Conservation (phyloP, 2,329 filamentous ascomycete species). For the Ilyonectria robusta region DNA sequence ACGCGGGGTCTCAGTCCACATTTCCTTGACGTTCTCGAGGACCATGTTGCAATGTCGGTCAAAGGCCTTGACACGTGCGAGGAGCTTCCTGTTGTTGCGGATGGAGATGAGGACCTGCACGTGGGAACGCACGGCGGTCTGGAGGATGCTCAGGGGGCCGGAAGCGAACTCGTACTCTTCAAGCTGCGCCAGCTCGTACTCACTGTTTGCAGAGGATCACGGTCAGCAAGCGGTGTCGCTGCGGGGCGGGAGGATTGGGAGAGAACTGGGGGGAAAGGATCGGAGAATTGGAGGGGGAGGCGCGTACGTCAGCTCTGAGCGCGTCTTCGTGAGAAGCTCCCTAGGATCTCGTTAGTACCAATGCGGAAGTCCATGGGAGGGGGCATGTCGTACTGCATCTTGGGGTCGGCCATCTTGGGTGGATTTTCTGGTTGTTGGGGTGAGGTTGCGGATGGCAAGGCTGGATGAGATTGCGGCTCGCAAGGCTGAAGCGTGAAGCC, state of each 20-base stretch:
- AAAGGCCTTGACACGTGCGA: slow-evolving; percentile 98
- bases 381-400: slow-evolving; percentile 74
- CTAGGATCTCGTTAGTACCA: slow-evolving; percentile 62
- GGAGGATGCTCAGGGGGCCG: slow-evolving; percentile 85
- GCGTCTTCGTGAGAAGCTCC: slow-evolving; percentile 90
- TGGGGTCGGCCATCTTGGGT: slow-evolving; percentile 73
- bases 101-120: slow-evolving; percentile 97
- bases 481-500: slow-evolving; percentile 54
- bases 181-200: slow-evolving; percentile 89
- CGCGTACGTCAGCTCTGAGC: slow-evolving; percentile 89
- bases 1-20: slow-evolving; percentile 97
- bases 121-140: slow-evolving; percentile 95
- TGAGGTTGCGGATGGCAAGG: slow-evolving; percentile 50
- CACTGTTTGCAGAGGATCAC: slow-evolving; percentile 64
- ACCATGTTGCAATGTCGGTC: slow-evolving; percentile 99
- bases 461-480: slow-evolving; percentile 46
- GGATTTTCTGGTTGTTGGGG: slow-evolving; percentile 35
- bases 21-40: slow-evolving; percentile 92
- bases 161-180: slow-evolving; percentile 70
- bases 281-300: slow-evolving; percentile 7
- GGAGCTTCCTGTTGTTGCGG: slow-evolving; percentile 97
- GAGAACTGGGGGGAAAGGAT: background rate
- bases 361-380: background rate
- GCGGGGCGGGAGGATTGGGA: slow-evolving; percentile 31
- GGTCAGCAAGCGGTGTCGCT: slow-evolving; percentile 37